Base-by-base conservation (phyloP, 1,284 basidiomycete genomes). In the Fistulinella cinereoalba region DNA sequence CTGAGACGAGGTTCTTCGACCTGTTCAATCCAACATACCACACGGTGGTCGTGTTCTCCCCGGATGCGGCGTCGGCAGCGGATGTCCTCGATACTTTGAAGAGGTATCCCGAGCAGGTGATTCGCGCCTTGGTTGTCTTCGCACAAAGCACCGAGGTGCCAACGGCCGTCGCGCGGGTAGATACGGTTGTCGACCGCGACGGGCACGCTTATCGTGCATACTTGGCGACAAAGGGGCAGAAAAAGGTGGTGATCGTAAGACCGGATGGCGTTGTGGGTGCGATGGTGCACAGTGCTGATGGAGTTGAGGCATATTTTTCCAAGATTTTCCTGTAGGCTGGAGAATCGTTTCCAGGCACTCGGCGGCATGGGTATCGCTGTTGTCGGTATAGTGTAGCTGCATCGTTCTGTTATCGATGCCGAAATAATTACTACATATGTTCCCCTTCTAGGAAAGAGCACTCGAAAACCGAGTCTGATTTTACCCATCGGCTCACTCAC, bases 241-340 rank as follows among this genome's bases (percentile, higher is more conserved):
- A 11, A 7, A 54, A 42, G 31, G 45, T 58, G 8, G 56, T 59
- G 2, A 54, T 65, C 3, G 61, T 73, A 3, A 57, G 71, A 7
- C 72, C 72, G 1, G 71, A 73, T 46, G 68, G 68, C 3, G 61
- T 67, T 1, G 51, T 67, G 6, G 72, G 71, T 12, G 71, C 62
- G 0, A 54, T 71, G 4, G 60, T 68, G n/a, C 51, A 41, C 0
- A 61, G 61, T 1, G 49, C 42, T 3, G 57, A 60, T 18, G 69
- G 69, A 1, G 27, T 71, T 6, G 21, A 34, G 15, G 41, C 37
- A 10, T 72, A 72, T 44, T 64, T 72, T 46, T 11, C 23, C 22
- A 47, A 37, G 19, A 47, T 55, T 21, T 55, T 61, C 6, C 24
- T 51, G 15, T 54, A 51, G 34, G 24, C n/a, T n/a, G n/a, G n/a